Conservation (phyloP, 441 rosid genomes). For the Arabidopsis lyrata region DNA sequence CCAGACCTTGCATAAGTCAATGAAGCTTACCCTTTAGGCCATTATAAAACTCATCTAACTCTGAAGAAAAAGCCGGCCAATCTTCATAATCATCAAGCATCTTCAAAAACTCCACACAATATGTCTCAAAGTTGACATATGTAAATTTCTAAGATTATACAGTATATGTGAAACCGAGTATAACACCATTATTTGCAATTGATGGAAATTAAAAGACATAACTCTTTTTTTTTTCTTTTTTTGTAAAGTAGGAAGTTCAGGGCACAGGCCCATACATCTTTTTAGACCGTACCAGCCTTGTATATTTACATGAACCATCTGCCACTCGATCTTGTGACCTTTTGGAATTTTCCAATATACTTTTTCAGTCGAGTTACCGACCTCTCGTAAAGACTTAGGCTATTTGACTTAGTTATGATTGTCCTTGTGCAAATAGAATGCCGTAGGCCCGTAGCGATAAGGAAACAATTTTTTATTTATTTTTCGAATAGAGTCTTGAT, state of each 20-base stretch:
- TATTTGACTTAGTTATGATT: not conserved
- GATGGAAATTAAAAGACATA: not conserved
- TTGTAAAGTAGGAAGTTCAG: too few relatives aligned
- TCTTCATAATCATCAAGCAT: not conserved
- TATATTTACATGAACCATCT: too few relatives aligned
- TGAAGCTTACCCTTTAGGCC: too few relatives aligned
- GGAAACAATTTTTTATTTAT: not conserved
- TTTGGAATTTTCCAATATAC: too few relatives aligned
- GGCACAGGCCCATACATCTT: too few relatives aligned
- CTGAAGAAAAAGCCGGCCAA: not conserved
- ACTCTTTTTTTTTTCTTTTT: too few relatives aligned
- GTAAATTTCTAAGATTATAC: not conserved
- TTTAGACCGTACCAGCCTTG: too few relatives aligned
- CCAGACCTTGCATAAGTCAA: too few relatives aligned
- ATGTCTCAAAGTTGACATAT: not conserved
- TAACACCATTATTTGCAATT: not conserved
- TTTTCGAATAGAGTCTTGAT: not conserved
- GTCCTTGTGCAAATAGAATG: slow-evolving; percentile 1
- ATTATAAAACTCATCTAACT: too few relatives aligned
- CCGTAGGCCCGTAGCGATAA: not conserved
- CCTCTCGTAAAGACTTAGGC: not conserved
- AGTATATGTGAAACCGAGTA: too few relatives aligned
- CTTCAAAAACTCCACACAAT: not conserved
- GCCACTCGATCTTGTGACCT: too few relatives aligned
- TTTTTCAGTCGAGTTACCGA: too few relatives aligned